Base-by-base conservation (phyloP, 83 land plant genomes). In the Diphasiastrum complanatum region DNA sequence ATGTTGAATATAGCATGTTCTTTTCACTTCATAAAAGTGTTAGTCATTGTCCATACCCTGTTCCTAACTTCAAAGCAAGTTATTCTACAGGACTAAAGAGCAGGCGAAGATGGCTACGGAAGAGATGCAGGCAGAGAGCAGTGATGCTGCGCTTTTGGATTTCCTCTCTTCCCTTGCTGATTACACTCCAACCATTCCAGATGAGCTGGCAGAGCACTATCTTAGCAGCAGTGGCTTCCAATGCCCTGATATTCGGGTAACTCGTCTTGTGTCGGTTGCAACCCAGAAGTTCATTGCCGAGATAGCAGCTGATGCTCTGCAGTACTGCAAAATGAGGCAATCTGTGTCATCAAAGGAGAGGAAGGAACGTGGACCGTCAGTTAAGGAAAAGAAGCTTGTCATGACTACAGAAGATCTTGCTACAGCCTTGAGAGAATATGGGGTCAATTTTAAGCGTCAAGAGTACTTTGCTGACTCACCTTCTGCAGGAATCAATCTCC, bases 131-230 rank as follows among this genome's bases (percentile, higher is more conserved):
- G 81, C 73, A 51, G 85, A 89, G 41, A 86, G 76, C 35, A n/a
- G n/a, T n/a, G 91, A 89, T 47, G 70, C 85, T n/a, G 79, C 81
- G 5, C 83, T 89, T 47, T 24, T 85, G 24, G 91, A 89, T n/a
- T 89, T 89, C 61, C 83, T 89, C 32, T 74, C 85, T 1, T 85
- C 96, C 2, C 67, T 89, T 1, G 76, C 81, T 78, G 96, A 85
- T 36, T 85, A 85, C 67, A 85, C 84, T 36, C 96, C 96, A 38
- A 89, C 96, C 24, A 85, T 89, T 12, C 96, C 96, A 14, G 96
- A 89, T 54, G 91, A 89, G 54, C 63, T 89, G 60, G 96, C 85
- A 40, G 96, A 89, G 85, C 85, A 85, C 49, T 89, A 85, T 60
- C 63, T 89, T n/a, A 78, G 68, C 20, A 82, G 72, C 66, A 89